These are phyloP conservation scores for Myotisia sp. DNA, from an alignment of 2,329 filamentous ascomycete genomes.

Conservation along the genomic window DNA sequence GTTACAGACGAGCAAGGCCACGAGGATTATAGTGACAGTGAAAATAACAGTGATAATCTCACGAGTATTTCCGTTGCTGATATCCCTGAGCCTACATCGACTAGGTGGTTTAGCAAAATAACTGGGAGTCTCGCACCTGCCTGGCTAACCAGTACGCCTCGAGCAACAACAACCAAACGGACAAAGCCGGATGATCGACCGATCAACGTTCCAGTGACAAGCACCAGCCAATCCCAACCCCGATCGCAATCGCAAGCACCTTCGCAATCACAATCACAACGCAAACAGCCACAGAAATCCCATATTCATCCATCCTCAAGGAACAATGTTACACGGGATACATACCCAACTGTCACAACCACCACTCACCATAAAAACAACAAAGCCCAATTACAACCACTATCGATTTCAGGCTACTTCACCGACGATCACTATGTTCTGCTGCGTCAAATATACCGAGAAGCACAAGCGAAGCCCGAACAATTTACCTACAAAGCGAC, in stretches of 20 bases:
- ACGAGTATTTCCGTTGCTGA: background rate
- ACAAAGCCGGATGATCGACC: background rate
- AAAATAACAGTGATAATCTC: background rate
- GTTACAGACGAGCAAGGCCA: background rate
- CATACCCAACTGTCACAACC: too few species aligned
- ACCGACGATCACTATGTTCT: conserved; percentile 28
- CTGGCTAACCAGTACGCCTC: conserved; percentile 9
- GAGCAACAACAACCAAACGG: background rate
- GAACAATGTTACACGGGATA: background rate
- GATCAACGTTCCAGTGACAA: background rate
- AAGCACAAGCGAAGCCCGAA: conserved; percentile 26
- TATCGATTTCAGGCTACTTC: conserved; percentile 28
- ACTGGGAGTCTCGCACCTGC: conserved; percentile 12
- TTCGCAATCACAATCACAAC: background rate
- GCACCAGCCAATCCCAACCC: background rate
- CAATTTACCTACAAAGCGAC: conserved; percentile 25
- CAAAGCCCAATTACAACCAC: conserved; percentile 11
- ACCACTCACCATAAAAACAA: conserved; percentile 1
- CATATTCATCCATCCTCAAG: background rate
- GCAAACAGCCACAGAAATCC: background rate
- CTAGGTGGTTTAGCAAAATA: conserved; percentile 24
- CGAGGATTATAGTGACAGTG: background rate
- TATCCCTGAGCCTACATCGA: conserved; percentile 4
- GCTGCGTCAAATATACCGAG: conserved; percentile 26
- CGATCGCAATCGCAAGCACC: background rate